Base-by-base conservation (phyloP, 768 basidiomycete genomes). In the Naematelia encephala region DNA sequence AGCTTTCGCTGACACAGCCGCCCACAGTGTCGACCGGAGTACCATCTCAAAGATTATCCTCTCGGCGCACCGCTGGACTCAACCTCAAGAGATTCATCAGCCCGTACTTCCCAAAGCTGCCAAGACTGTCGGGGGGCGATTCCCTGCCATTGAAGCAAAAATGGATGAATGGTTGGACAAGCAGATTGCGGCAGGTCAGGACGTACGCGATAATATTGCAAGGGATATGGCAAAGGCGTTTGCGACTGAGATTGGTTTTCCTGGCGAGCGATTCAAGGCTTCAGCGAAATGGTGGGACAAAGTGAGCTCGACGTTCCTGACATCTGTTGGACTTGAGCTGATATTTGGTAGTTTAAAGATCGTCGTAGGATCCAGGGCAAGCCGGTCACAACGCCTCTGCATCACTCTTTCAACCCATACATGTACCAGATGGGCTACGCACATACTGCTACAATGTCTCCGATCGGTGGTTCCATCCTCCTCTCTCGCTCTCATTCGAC, bases 271-370 rank as follows among this genome's bases (percentile, higher is more conserved):
- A 29, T 76, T 76, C 65, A 76, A 76, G 60, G 75, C 73, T 4
- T 76, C 75, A 12, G 69, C 73, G 0, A 76, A 76, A 49, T 76
- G 75, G 75, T 56, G 71, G 21, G 75, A 76, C 61, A 76, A 76
- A 57, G 69, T 70, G 50, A 57, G 66, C 34, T 14, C 19, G 39
- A 3, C 19, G 3, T 30, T 21, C 14, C 3, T 44, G 42, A n/a
- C 23, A 39, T 29, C 28, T 30, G 13, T 34, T 42, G 23, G 26
- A 16, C 2, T 60, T 2, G 23, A 19, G 64, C 63, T 68, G 53
- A 67, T 43, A 26, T 46, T 45, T 25, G 30, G 10, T 61, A 73
- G 73, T 76, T 74, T 69, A 76, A 76, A 61, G 75, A 76, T 23
- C 62, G 75, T 16, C 42, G 75, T 53, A 70, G 67, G 65, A 59